Conservation (phyloP, 768 basidiomycete genomes). For the Psilocybe azurescens region DNA sequence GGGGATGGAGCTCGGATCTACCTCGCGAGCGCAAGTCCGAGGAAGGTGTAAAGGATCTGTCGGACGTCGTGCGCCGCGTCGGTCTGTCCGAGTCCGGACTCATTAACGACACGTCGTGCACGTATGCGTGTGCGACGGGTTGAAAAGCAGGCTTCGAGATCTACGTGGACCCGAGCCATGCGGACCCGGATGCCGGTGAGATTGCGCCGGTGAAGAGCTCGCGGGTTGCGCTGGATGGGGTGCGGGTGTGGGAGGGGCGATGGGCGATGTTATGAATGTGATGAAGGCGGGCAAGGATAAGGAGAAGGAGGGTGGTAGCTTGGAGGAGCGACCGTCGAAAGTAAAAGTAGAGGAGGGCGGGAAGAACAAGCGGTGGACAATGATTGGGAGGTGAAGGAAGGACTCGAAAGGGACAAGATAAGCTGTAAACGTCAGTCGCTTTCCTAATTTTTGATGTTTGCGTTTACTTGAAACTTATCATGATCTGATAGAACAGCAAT, state of each 20-base stretch:
- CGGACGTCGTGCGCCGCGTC: slow-evolving; percentile 63
- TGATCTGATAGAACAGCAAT: slow-evolving; percentile 15
- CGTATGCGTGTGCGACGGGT: neutral
- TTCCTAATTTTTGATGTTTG: neutral
- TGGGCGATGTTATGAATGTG: slow-evolving; percentile 62
- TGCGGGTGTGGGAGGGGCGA: neutral
- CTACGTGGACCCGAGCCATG: slow-evolving; percentile 58
- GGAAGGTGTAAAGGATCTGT: slow-evolving; percentile 52
- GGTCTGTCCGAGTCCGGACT: slow-evolving; percentile 25
- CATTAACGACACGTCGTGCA: neutral
- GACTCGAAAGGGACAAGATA: slow-evolving; percentile 32
- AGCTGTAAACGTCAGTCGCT: slow-evolving; percentile 48
- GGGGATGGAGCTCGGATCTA: slow-evolving; percentile 23
- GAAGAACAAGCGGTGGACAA: slow-evolving; percentile 81
- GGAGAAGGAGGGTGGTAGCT: slow-evolving; percentile 21
- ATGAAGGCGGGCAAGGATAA: slow-evolving; percentile 27
- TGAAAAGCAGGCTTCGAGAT: slow-evolving; percentile 67
- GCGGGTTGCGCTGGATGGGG: slow-evolving; percentile 66
- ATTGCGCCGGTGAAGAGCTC: slow-evolving; percentile 77
- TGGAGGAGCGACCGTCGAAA: slow-evolving; percentile 36
- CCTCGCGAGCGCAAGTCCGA: slow-evolving; percentile 28
- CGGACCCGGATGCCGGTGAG: slow-evolving; percentile 71
- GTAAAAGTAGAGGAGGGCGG: slow-evolving; percentile 39
- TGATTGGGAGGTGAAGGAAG: slow-evolving; percentile 73
- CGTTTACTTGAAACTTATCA: neutral